Conservation (phyloP, 73 alveolate genomes). For the Blepharisma stoltei region DNA sequence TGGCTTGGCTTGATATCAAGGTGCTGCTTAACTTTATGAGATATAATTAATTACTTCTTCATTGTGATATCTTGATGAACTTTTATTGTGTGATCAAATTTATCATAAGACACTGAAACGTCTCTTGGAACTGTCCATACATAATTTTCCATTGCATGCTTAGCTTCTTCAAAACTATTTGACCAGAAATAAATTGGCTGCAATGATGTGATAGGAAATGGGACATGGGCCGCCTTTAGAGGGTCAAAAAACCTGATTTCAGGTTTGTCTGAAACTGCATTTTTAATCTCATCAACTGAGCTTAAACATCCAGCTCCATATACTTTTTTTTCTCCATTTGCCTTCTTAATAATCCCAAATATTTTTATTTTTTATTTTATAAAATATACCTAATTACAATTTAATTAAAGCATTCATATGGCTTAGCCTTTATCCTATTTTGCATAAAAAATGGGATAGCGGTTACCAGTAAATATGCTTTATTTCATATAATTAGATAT, state of each 20-base stretch:
- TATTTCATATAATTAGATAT: too few relatives aligned
- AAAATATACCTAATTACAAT: neutral
- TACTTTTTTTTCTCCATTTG: constrained; percentile 56
- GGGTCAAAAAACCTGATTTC: constrained; percentile 33
- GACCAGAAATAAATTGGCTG: constrained; percentile 51
- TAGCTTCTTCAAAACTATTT: constrained; percentile 41
- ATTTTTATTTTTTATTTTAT: neutral
- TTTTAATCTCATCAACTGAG: constrained; percentile 69
- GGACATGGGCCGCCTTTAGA: constrained; percentile 28
- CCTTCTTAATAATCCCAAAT: constrained; percentile 27
- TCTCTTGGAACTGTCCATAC: constrained; percentile 12
- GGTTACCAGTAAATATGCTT: too few relatives aligned
- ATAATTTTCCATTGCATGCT: constrained; percentile 13
- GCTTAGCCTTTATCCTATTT: too few relatives aligned
- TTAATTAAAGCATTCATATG: neutral
- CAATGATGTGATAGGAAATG: constrained; percentile 44
- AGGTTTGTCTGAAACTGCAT: constrained; percentile 32
- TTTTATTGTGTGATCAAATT: neutral
- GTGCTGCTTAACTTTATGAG: too few relatives aligned
- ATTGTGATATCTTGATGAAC: constrained; percentile 20
- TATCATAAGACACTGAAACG: constrained; percentile 6
- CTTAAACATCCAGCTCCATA: constrained; percentile 87
- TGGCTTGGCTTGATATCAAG: too few relatives aligned
- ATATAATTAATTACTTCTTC: too few relatives aligned
- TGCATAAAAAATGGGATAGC: too few relatives aligned